Evolutionary conservation across 768 basidiomycete genomes (phyloP).

Genomic region (Termitomyces sp.): DNA sequence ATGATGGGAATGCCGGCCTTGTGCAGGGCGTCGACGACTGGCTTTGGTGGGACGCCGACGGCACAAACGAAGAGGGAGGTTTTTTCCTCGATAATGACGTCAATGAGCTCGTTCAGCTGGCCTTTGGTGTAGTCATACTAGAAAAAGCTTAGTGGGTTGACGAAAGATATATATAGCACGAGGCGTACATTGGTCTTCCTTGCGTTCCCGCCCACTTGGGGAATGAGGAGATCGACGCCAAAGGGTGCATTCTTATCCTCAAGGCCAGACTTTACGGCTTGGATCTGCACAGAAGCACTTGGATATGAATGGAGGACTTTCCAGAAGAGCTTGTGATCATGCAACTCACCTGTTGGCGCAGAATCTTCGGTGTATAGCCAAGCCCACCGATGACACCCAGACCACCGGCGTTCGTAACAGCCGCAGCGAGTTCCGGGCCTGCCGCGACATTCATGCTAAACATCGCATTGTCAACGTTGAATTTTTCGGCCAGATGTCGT

Average conservation of each 20-base stretch:
- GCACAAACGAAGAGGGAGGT: conserved; percentile 87
- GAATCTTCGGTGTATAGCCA: conserved; percentile 78
- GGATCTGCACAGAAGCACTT: conserved; percentile 44
- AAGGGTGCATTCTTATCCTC: conserved; percentile 76
- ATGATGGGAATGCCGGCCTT: conserved; percentile 80
- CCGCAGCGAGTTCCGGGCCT: conserved; percentile 81
- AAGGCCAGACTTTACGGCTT: conserved; percentile 64
- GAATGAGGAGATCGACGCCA: conserved; percentile 87
- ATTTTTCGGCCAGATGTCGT: not conserved
- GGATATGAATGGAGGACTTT: not conserved
- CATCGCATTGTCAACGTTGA: not conserved
- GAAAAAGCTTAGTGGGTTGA: not conserved
- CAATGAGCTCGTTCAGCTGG: conserved; percentile 73
- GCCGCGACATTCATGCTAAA: conserved; percentile 42
- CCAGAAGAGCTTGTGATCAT: not conserved
- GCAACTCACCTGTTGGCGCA: conserved; percentile 62
- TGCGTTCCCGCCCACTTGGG: conserved; percentile 81
- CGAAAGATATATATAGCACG: not conserved
- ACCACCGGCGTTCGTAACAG: conserved; percentile 91
- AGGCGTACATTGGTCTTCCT: conserved; percentile 80
- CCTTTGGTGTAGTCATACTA: conserved; percentile 90
- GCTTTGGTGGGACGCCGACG: conserved; percentile 79
- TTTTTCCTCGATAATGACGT: conserved; percentile 92
- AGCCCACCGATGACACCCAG: conserved; percentile 90
- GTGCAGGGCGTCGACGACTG: conserved; percentile 78